Evolutionary conservation across 441 rosid genomes (phyloP).

Genomic region (Geranium incanum): DNA sequence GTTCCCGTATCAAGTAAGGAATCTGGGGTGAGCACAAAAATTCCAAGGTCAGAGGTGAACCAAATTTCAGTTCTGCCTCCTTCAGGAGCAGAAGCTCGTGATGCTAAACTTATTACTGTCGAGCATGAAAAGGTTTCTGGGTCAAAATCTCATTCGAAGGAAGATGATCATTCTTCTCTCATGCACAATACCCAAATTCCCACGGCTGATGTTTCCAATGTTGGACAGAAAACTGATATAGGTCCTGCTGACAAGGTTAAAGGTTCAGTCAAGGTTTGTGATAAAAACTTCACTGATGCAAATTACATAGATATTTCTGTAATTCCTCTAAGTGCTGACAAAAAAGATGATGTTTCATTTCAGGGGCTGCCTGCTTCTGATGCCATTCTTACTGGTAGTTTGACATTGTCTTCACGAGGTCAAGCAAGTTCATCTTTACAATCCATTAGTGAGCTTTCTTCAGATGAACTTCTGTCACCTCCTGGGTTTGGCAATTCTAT

Average conservation of each 20-base stretch:
- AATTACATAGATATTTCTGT: not conserved
- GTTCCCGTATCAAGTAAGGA: slow-evolving; percentile 26
- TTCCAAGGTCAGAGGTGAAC: slow-evolving; percentile 25
- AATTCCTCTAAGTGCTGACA: not conserved
- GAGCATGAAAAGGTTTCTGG: not conserved
- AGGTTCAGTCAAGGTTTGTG: slow-evolving; percentile 16
- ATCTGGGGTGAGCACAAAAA: slow-evolving; percentile 21
- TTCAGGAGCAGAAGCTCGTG: slow-evolving; percentile 23
- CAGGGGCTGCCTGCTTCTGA: not conserved
- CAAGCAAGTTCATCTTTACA: slow-evolving; percentile 4
- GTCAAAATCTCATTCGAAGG: slow-evolving; percentile 7
- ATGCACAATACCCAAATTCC: slow-evolving; percentile 21
- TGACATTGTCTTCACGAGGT: not conserved
- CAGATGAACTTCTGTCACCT: not conserved
- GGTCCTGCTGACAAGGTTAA: slow-evolving; percentile 13
- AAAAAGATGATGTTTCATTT: not conserved
- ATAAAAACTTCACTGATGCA: not conserved
- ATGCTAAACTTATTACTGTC: slow-evolving; percentile 13
- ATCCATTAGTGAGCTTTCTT: not conserved
- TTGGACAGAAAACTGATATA: slow-evolving; percentile 17
- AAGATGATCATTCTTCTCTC: slow-evolving; percentile 11
- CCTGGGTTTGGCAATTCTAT: not conserved
- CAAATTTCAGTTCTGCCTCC: slow-evolving; percentile 7
- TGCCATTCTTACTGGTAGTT: slow-evolving; percentile 6
- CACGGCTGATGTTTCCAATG: slow-evolving; percentile 18